A percentile compares a stretch with the other conserved stretches of the same genome.
phyloP scores from a whole-genome alignment of 768 basidiomycete species.

The Pleurotus sapidus region DNA sequence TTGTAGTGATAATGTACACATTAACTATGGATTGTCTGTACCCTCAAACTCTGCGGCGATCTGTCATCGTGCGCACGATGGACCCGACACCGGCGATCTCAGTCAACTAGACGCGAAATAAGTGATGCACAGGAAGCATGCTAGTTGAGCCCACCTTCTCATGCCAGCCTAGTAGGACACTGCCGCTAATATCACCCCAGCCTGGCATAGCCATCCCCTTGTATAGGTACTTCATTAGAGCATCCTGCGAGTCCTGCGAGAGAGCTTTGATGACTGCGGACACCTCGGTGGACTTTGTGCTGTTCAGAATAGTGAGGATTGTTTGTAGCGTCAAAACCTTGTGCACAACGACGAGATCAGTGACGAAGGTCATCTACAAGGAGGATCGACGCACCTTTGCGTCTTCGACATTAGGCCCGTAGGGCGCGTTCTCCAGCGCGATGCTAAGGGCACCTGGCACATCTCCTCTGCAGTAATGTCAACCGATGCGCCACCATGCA shows the following conservation, averaged over 20 bases:
- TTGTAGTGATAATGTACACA: not conserved
- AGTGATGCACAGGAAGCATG: not conserved
- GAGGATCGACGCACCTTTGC: constrained; percentile 68
- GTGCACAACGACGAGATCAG: constrained; percentile 4
- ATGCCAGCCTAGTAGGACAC: constrained; percentile 84
- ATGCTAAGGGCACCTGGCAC: constrained; percentile 66
- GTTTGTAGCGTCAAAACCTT: constrained; percentile 80
- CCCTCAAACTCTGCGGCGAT: constrained; percentile 48
- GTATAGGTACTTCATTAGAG: constrained; percentile 97
- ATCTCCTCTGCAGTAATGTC: constrained; percentile 57
- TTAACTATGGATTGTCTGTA: not conserved
- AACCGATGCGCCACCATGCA: not conserved
- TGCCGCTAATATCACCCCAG: constrained; percentile 58
- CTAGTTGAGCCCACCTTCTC: constrained; percentile 71
- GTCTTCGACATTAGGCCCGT: constrained; percentile 82
- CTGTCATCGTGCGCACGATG: constrained; percentile 82
- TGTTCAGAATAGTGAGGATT: constrained; percentile 88
- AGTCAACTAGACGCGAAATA: constrained; percentile 58
- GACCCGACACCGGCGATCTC: constrained; percentile 93
- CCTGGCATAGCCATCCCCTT: constrained; percentile 85
- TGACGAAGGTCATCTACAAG: not conserved
- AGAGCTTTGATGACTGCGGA: constrained; percentile 69
- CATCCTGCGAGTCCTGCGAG: constrained; percentile 76
- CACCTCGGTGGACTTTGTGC: constrained; percentile 89
- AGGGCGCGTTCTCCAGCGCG: constrained; percentile 81